These are phyloP conservation scores for Pyrus betulifolia DNA, from an alignment of 306 rosid species.

Conservation along the genomic window DNA sequence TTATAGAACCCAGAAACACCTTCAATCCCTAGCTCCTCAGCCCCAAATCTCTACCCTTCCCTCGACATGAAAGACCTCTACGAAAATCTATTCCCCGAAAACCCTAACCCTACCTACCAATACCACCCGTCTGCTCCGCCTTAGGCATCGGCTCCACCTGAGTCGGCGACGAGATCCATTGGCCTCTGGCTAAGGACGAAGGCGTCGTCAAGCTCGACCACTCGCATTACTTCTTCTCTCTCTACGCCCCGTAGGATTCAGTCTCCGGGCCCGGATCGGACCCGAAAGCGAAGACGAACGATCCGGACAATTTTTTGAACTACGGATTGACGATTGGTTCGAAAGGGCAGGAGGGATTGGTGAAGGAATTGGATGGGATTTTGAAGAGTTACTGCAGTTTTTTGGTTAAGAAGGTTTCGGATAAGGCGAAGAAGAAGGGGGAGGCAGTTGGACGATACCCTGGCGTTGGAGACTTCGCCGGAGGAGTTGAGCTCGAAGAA, in stretches of 20 bases:
- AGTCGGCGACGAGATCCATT: constrained; percentile 67
- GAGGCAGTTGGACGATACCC: constrained; percentile 51
- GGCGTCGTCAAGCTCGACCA: constrained; percentile 76
- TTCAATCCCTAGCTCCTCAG: constrained; percentile 18
- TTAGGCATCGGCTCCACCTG: not conserved
- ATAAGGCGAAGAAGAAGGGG: constrained; percentile 54
- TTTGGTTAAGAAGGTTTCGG: constrained; percentile 65
- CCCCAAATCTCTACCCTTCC: constrained; percentile 30
- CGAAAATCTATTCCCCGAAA: not conserved
- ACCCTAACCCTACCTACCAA: constrained; percentile 17
- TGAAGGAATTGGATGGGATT: constrained; percentile 52
- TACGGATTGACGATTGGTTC: constrained; percentile 84
- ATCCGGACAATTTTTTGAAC: constrained; percentile 29
- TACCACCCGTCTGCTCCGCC: constrained; percentile 16
- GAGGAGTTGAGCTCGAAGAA: constrained; percentile 58
- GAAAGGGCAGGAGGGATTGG: constrained; percentile 58
- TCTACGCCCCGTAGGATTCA: constrained; percentile 26
- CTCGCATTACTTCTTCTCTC: constrained; percentile 85
- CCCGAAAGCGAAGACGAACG: constrained; percentile 5
- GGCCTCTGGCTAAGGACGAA: constrained; percentile 72
- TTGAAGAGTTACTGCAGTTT: constrained; percentile 46
- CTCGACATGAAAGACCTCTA: constrained; percentile 17
- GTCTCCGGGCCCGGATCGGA: constrained; percentile 28
- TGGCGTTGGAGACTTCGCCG: constrained; percentile 63
- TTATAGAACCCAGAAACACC: constrained; percentile 5